phyloP scores from a whole-genome alignment of 768 basidiomycete species.

The Boletales sp. region DNA sequence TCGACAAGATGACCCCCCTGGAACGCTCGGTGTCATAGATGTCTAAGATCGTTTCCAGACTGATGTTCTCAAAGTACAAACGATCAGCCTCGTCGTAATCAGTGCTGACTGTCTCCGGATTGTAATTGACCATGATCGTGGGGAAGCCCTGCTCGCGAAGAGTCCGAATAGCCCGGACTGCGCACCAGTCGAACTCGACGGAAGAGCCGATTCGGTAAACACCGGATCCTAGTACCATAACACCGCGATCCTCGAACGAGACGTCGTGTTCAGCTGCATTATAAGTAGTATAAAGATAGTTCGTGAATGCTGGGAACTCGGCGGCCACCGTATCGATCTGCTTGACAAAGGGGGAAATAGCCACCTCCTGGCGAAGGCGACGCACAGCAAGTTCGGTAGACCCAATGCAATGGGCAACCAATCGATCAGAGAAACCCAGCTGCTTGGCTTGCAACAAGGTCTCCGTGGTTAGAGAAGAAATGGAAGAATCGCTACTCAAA shows the following conservation, averaged over 20 bases:
- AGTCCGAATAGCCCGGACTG: conserved; percentile 94
- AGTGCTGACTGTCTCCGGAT: conserved; percentile 98
- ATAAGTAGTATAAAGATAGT: conserved; percentile 98
- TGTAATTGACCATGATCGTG: conserved; percentile 99
- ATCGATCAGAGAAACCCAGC: conserved; percentile 92
- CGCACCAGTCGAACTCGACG: conserved; percentile 99
- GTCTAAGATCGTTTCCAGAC: conserved; percentile 92
- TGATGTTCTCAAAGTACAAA: conserved; percentile 98
- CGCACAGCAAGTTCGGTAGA: conserved; percentile 94
- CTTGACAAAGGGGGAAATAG: conserved; percentile 89
- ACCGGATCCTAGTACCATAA: conserved; percentile 97
- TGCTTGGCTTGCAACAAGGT: conserved; percentile 84
- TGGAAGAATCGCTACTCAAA: conserved; percentile 51
- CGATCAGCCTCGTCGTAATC: conserved; percentile 99
- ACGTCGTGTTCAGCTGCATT: conserved; percentile 95
- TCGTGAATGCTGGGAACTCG: conserved; percentile 97
- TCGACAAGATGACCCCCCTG: conserved; percentile 89
- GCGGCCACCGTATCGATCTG: conserved; percentile 99
- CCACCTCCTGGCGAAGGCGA: conserved; percentile 77
- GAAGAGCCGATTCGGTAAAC: conserved; percentile 99
- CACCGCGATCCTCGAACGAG: conserved; percentile 83
- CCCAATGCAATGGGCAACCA: conserved; percentile 76
- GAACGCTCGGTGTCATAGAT: conserved; percentile 92
- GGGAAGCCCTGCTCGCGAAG: conserved; percentile 91
- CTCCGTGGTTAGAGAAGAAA: conserved; percentile 58